Conservation (phyloP, 352 stramenopile species). For the Globisporangium megalacanthum region DNA sequence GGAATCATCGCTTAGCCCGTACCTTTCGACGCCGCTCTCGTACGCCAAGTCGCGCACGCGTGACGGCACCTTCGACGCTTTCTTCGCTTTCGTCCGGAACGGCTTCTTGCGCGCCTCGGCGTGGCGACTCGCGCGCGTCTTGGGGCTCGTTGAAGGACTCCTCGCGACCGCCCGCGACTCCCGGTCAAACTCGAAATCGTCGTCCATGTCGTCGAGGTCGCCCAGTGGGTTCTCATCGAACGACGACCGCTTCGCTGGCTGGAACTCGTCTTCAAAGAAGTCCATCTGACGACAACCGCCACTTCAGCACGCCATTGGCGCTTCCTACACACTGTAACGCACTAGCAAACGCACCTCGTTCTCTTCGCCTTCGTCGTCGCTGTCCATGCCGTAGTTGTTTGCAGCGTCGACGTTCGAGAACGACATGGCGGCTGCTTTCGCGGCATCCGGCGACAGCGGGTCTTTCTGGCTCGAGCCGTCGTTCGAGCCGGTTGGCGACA, state of each 20-base stretch:
- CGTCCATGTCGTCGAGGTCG: conserved; percentile 76
- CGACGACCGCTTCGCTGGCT: conserved; percentile 53
- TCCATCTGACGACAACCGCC: conserved; percentile 32
- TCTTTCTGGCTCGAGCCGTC: conserved; percentile 67
- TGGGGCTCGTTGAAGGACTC: conserved; percentile 55
- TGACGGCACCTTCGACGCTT: conserved; percentile 38
- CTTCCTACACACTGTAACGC: neutral
- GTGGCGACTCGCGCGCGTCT: conserved; percentile 30
- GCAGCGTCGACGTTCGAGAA: conserved; percentile 49
- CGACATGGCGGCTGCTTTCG: conserved; percentile 31
- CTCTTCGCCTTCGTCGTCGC: conserved; percentile 81
- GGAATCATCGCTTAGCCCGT: conserved; percentile 2
- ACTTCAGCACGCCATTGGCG: neutral
- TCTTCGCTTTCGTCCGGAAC: conserved; percentile 46
- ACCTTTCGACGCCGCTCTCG: conserved; percentile 81
- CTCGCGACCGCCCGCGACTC: conserved; percentile 39
- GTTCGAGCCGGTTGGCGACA: conserved; percentile 72
- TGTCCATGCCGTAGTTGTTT: conserved; percentile 58
- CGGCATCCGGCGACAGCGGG: conserved; percentile 53
- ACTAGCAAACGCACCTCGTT: conserved; percentile 48
- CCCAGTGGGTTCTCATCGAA: conserved; percentile 75
- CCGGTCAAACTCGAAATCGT: conserved; percentile 88
- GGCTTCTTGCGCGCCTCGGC: conserved; percentile 42
- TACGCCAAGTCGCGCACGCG: conserved; percentile 58
- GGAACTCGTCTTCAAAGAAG: conserved; percentile 76